Conservation (phyloP, 177 flowering plant species). For the Vitis hybrid region DNA sequence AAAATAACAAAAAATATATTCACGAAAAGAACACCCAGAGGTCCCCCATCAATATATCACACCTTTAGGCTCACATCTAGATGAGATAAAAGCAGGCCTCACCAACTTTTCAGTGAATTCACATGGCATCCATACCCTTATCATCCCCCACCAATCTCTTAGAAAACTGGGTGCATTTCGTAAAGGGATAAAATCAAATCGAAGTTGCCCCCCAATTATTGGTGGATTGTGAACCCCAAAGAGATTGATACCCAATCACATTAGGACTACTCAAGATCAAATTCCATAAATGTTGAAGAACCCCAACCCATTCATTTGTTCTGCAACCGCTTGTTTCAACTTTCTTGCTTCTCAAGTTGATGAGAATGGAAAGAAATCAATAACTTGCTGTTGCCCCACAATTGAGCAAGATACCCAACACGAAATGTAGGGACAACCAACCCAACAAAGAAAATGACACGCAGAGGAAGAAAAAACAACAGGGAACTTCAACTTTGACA, state of each 20-base stretch:
- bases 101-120: conserved; percentile 20
- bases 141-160: conserved; percentile 16
- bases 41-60: conserved; percentile 13
- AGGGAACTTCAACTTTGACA: neutral
- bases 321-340: neutral
- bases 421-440: neutral
- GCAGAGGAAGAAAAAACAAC: neutral
- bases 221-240: neutral
- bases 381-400: conserved; percentile 1
- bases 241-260: conserved; percentile 1
- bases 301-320: conserved; percentile 9
- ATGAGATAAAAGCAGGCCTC: conserved; percentile 22
- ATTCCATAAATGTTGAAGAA: conserved; percentile 16
- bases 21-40: neutral
- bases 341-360: conserved; percentile 3
- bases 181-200: neutral
- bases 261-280: neutral
- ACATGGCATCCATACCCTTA: conserved; percentile 33
- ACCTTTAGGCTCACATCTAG: conserved; percentile 11
- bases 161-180: conserved; percentile 9
- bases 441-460: neutral
- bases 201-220: neutral
- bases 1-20: neutral
- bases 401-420: neutral
- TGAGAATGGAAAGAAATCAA: conserved; percentile 8